A percentile compares a stretch with the other conserved stretches of the same genome.
These are phyloP conservation scores for Sclerotinia subarctica DNA, from an alignment of 2,329 filamentous ascomycete species.

Conservation along the genomic window DNA sequence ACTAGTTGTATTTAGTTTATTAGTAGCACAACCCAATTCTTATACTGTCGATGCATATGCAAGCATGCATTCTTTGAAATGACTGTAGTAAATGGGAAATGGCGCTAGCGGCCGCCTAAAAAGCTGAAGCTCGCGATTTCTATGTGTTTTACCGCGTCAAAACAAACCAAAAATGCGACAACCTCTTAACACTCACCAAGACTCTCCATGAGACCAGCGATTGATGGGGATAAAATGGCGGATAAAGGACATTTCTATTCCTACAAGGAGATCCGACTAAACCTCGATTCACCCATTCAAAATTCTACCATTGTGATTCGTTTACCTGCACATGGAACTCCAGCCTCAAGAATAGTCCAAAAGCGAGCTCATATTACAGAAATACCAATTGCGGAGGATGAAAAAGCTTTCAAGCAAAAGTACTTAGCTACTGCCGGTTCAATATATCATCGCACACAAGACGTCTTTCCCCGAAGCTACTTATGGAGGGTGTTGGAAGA, in stretches of 20 bases:
- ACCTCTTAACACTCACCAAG: slow-evolving; percentile 21
- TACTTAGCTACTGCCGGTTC: slow-evolving; percentile 76
- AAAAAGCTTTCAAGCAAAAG: slow-evolving; percentile 67
- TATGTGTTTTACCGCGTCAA: slow-evolving; percentile 23
- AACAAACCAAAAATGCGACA: slow-evolving; percentile 32
- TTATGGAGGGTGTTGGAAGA: slow-evolving; percentile 87
- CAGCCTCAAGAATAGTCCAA: slow-evolving; percentile 40
- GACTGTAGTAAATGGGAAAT: slow-evolving; percentile 9
- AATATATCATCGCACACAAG: slow-evolving; percentile 77
- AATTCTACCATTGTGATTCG: slow-evolving; percentile 69
- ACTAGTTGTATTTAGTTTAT: slow-evolving; percentile 7
- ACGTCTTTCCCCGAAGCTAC: slow-evolving; percentile 76
- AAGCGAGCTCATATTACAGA: slow-evolving; percentile 42
- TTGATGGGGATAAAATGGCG: slow-evolving; percentile 68
- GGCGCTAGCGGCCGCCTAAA: slow-evolving; percentile 26
- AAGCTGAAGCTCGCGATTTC: slow-evolving; percentile 24
- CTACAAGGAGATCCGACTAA: slow-evolving; percentile 85
- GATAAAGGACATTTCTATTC: slow-evolving; percentile 60
- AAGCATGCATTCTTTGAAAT: background rate
- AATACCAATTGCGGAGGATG: slow-evolving; percentile 56
- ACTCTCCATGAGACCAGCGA: slow-evolving; percentile 22
- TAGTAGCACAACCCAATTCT: background rate
- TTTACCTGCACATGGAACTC: slow-evolving; percentile 53
- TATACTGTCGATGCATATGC: background rate
- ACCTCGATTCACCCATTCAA: slow-evolving; percentile 69